These are phyloP conservation scores for Apodospora peruviana DNA, from an alignment of 495 filamentous ascomycete species.

Conservation along the genomic window DNA sequence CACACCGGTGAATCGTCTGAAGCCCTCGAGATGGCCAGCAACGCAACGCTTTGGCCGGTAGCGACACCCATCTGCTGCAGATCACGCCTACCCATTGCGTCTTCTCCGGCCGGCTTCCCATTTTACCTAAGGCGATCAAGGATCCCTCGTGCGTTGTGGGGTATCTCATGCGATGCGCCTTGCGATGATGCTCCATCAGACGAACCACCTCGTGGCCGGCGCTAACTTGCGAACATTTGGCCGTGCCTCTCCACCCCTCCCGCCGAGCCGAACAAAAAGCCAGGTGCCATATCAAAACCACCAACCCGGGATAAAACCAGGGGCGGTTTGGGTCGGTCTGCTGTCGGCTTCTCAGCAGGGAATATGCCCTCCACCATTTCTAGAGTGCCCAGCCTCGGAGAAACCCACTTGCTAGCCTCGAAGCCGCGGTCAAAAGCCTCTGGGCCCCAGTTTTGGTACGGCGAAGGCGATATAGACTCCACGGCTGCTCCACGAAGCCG, in stretches of 20 bases:
- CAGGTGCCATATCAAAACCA: too few relatives aligned
- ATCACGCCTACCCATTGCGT: not conserved
- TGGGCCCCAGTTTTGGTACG: too few relatives aligned
- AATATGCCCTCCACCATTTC: too few relatives aligned
- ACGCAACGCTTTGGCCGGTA: not conserved
- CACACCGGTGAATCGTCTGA: not conserved
- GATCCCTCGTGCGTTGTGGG: not conserved
- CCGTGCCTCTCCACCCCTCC: not conserved
- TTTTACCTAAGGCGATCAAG: not conserved
- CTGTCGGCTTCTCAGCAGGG: too few relatives aligned
- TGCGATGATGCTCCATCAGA: not conserved
- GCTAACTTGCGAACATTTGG: not conserved
- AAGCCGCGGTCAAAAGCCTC: too few relatives aligned
- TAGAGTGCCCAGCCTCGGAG: too few relatives aligned
- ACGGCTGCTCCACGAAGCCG: too few relatives aligned
- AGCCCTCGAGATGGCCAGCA: not conserved
- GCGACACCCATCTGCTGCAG: not conserved
- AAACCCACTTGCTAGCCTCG: too few relatives aligned
- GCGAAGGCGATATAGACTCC: too few relatives aligned
- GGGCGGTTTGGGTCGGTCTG: too few relatives aligned
- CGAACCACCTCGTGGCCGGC: not conserved
- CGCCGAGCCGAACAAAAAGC: not conserved
- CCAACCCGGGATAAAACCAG: too few relatives aligned
- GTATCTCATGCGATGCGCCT: not conserved
- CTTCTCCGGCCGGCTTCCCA: not conserved